A percentile compares a stretch with the other conserved stretches of the same genome.
Conservation (phyloP, 257 asterid species). For the Solanum corneliomulleri region DNA sequence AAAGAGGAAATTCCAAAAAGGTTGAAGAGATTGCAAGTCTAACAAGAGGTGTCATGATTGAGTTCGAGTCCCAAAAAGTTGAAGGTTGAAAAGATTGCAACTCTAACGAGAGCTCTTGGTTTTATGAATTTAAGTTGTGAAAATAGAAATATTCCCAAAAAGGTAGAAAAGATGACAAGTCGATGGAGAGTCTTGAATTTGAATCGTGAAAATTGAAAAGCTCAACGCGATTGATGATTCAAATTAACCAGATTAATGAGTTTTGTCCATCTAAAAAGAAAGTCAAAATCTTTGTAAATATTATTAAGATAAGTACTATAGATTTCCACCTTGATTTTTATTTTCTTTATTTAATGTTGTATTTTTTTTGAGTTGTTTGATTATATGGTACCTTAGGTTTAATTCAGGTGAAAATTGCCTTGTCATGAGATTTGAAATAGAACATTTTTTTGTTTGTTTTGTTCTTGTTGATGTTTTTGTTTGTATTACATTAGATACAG, state of each 20-base stretch:
- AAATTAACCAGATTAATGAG: not conserved
- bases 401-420: not conserved
- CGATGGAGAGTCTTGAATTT: not conserved
- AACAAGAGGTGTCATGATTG: not conserved
- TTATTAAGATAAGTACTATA: not conserved
- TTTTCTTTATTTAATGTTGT: not conserved
- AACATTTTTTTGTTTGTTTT: not conserved
- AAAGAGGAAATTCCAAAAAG: not conserved
- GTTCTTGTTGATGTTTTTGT: not conserved
- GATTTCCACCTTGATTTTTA: not conserved
- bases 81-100: not conserved
- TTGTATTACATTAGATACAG: conserved; percentile 1
- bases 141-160: not conserved
- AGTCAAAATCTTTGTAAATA: not conserved
- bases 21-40: not conserved
- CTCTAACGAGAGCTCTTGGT: not conserved
- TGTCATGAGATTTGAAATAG: not conserved
- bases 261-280: not conserved
- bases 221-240: too few species aligned
- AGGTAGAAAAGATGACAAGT: not conserved
- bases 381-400: not conserved
- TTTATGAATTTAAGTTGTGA: not conserved
- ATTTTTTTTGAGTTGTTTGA: not conserved
- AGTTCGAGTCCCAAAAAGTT: not conserved
- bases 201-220: not conserved